Base-by-base conservation (phyloP, 2,329 filamentous ascomycete genomes). In the Exophiala alcalophila region DNA sequence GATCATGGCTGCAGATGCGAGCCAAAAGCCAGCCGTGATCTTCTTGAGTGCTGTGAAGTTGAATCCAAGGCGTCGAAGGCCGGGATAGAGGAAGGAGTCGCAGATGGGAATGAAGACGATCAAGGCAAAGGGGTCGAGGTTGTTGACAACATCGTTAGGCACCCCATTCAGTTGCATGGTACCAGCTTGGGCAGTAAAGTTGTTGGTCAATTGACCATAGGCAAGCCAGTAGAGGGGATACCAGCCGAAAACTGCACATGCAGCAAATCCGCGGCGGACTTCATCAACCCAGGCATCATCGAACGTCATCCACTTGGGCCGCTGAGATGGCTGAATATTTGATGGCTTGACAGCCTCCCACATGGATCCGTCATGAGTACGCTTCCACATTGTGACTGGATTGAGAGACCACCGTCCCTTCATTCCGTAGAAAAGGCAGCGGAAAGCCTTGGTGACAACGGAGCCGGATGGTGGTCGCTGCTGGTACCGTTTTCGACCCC, bases 201-300 rank as follows among this genome's bases (percentile, higher is more conserved):
- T 60, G 29, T 57, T 55, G 41, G 66, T 65, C 64, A 75, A 73
- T 53, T 77, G 73, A 58, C 73, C 74, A 61, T 75, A 74, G 4
- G 69, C 65, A 4, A 76, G 82, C 64, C 65, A 68, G 57, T 68
- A 75, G 5, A 74, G 62, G n/a, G 71, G 71, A 44, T 67, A 76
- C 63, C 71, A 76, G 47, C 76, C 65, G 64, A 85, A 52, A 41
- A 87, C 83, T 51, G 77, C 73, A 69, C 82, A 85, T 42, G 83
- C 82, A 56, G 75, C 71, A 44, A 85, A 69, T 47, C 83, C 84
- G 64, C 84, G 81, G 37, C 73, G 72, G 36, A 89, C 80, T 60
- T 89, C 83, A 60, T 88, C 84, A 20, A 91, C 85, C 84, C 85
- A 91, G 37, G 79, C 78, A 54, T 91, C 86, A 49, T 91, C 85